These are phyloP conservation scores for Sabuloglossum arenarium DNA, from an alignment of 495 filamentous ascomycete species.

Conservation along the genomic window DNA sequence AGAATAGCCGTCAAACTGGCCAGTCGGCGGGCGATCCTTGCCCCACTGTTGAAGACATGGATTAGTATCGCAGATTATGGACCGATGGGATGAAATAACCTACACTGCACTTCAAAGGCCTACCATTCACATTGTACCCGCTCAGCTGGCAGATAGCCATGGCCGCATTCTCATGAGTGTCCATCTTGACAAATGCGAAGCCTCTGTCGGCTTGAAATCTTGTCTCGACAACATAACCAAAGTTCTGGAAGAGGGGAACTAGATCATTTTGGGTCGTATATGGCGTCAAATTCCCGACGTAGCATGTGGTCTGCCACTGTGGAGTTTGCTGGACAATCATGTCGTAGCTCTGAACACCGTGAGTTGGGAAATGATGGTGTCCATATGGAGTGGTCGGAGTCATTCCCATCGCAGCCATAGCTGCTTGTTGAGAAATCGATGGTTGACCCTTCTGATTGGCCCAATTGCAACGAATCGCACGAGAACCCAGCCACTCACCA, in stretches of 20 bases:
- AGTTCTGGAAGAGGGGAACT: constrained; percentile 93
- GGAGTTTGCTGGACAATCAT: constrained; percentile 97
- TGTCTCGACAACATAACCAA: constrained; percentile 90
- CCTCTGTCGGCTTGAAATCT: constrained; percentile 95
- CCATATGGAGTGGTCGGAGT: constrained; percentile 91
- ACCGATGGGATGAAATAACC: constrained; percentile 18
- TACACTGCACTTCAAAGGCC: constrained; percentile 96
- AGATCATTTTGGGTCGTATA: constrained; percentile 95
- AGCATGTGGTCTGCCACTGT: constrained; percentile 96
- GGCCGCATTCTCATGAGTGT: constrained; percentile 90
- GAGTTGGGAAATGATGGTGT: constrained; percentile 94
- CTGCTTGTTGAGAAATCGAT: constrained; percentile 91
- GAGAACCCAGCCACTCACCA: constrained; percentile 96
- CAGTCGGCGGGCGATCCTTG: constrained; percentile 88
- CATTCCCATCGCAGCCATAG: constrained; percentile 96
- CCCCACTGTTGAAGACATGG: constrained; percentile 49
- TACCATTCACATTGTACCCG: constrained; percentile 92
- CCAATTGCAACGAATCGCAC: constrained; percentile 98
- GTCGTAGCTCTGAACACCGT: constrained; percentile 90
- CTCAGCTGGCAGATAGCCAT: constrained; percentile 97
- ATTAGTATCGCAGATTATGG: constrained; percentile 11
- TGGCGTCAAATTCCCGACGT: constrained; percentile 92
- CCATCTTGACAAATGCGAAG: constrained; percentile 99
- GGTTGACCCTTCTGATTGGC: constrained; percentile 99
- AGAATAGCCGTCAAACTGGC: constrained; percentile 64